phyloP scores from a whole-genome alignment of 345 rosid species.

The Lepidium didymum region DNA sequence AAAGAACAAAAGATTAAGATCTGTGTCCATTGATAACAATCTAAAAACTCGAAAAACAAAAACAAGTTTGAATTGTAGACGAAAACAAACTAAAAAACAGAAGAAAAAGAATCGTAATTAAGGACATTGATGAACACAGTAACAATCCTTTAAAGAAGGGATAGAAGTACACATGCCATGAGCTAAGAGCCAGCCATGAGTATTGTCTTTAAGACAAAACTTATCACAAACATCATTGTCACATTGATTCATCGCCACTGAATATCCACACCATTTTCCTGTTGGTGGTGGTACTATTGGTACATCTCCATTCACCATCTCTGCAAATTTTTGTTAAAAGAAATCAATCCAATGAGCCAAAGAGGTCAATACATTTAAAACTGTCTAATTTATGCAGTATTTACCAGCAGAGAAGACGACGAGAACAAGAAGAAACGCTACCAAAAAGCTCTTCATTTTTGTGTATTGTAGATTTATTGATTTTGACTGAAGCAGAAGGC shows the following conservation, averaged over 20 bases:
- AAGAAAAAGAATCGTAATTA: too few relatives aligned
- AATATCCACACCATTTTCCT: neutral
- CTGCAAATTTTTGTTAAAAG: neutral
- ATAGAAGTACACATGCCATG: neutral
- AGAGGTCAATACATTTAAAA: too few relatives aligned
- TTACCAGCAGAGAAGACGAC: slow-evolving; percentile 3
- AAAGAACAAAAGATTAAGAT: too few relatives aligned
- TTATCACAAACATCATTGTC: neutral
- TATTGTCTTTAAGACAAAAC: neutral
- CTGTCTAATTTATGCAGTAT: too few relatives aligned
- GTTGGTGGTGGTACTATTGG: neutral
- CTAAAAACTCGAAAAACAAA: too few relatives aligned
- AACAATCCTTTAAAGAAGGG: neutral
- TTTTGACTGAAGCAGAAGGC: neutral
- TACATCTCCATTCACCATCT: neutral
- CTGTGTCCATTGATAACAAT: too few relatives aligned
- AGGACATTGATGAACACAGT: neutral
- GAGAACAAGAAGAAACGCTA: neutral
- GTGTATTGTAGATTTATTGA: too few relatives aligned
- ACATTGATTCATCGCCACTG: neutral
- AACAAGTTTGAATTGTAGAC: too few relatives aligned
- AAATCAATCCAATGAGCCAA: too few relatives aligned
- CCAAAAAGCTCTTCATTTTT: neutral
- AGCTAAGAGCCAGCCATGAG: neutral
- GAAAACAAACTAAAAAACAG: too few relatives aligned